These are phyloP conservation scores for Aureobasidium sp. DNA, from an alignment of 2,329 filamentous ascomycete genomes.

Conservation along the genomic window DNA sequence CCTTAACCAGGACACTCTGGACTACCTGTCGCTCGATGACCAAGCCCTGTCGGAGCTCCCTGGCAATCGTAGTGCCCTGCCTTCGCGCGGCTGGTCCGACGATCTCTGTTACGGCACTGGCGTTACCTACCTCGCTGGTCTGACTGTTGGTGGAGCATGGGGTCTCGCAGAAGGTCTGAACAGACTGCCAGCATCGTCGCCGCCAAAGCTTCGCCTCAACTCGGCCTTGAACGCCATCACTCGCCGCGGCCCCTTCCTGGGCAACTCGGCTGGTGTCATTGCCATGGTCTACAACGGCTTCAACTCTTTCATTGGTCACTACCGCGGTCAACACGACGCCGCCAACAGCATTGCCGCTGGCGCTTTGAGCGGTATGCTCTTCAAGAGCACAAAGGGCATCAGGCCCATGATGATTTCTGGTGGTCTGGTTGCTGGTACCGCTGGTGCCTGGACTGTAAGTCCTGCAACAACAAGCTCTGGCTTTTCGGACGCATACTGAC, in stretches of 20 bases:
- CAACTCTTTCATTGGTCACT: conserved; percentile 73
- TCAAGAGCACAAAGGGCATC: conserved; percentile 88
- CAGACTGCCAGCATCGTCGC: conserved; percentile 58
- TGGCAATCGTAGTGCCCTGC: conserved; percentile 76
- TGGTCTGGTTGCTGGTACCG: conserved; percentile 76
- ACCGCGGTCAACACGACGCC: conserved; percentile 79
- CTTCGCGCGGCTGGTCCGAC: conserved; percentile 94
- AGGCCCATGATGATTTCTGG: conserved; percentile 93
- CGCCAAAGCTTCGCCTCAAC: conserved; percentile 88
- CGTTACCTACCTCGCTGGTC: conserved; percentile 81
- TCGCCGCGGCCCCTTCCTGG: conserved; percentile 83
- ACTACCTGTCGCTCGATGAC: conserved; percentile 93
- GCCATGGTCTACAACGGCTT: conserved; percentile 94
- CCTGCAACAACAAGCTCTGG: background rate
- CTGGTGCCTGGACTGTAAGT: conserved; percentile 85
- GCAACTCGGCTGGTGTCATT: conserved; percentile 91
- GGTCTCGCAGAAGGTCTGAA: conserved; percentile 83
- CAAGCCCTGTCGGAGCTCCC: conserved; percentile 78
- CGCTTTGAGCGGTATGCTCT: conserved; percentile 80
- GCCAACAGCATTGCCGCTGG: conserved; percentile 83
- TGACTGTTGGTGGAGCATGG: conserved; percentile 83
- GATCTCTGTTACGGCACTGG: conserved; percentile 97
- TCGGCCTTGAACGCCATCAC: conserved; percentile 92
- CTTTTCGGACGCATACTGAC: background rate
- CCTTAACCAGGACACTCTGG: conserved; percentile 83